phyloP scores from a whole-genome alignment of 768 basidiomycete species.

The Rhodotorula paludigena region DNA sequence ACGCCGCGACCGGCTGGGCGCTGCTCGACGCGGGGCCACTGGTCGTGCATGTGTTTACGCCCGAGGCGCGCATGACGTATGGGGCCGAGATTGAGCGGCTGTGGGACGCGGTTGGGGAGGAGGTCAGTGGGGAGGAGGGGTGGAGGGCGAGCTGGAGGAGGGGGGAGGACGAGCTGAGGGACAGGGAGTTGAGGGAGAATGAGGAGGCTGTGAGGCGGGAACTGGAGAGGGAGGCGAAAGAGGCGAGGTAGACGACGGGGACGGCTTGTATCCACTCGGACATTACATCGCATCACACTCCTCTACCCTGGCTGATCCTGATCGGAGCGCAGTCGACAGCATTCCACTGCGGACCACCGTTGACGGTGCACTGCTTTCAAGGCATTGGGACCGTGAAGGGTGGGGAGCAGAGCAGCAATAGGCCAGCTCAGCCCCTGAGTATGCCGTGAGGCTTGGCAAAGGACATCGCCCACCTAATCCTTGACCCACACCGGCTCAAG shows the following conservation, averaged over 20 bases:
- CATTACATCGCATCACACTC: no score
- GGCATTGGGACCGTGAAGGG: no score
- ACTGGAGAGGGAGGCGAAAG: not conserved
- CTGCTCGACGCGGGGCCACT: conserved; percentile 38
- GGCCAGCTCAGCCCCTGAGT: no score
- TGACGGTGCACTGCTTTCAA: no score
- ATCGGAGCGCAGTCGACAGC: no score
- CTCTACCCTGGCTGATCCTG: no score
- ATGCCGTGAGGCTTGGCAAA: no score
- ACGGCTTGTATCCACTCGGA: no score
- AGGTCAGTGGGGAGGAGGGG: not conserved
- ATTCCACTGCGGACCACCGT: no score
- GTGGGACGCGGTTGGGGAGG: conserved; percentile 16
- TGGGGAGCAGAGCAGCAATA: no score
- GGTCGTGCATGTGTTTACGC: conserved; percentile 41
- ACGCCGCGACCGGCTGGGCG: conserved; percentile 37
- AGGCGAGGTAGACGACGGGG: not conserved
- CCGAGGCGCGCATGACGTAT: conserved; percentile 29
- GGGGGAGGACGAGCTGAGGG: not conserved
- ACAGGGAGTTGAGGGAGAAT: conserved; percentile 2
- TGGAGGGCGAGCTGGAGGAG: not conserved
- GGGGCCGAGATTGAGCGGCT: conserved; percentile 27
- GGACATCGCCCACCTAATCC: no score
- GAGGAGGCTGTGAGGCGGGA: not conserved
- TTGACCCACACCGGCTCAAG: no score